Evolutionary conservation across 176 grass and related monocot species (phyloP).

Genomic region (Musa acuminata): DNA sequence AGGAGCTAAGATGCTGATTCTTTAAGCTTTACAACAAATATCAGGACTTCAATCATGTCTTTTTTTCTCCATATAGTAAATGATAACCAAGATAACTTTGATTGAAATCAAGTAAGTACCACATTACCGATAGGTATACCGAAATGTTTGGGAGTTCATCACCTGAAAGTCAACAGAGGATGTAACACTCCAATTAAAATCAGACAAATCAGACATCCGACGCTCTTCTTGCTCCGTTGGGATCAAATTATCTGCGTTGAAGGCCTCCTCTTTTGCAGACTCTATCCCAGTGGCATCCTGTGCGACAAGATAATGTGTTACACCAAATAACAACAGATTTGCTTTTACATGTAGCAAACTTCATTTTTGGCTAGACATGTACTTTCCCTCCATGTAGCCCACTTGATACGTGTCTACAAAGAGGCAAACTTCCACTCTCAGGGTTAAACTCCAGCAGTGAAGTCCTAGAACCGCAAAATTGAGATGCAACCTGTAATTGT

Average conservation of each 20-base stretch:
- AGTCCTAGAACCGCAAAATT: neutral
- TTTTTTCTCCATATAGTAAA: neutral
- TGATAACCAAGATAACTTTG: neutral
- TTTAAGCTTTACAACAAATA: neutral
- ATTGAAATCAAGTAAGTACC: neutral
- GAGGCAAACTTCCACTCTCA: slow-evolving; percentile 21
- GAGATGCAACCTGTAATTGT: slow-evolving; percentile 14
- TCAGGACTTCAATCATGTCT: neutral
- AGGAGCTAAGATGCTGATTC: neutral
- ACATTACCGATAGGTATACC: neutral
- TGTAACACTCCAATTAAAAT: slow-evolving; percentile 81
- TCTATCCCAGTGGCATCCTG: slow-evolving; percentile 24
- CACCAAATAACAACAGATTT: neutral
- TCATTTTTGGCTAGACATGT: neutral
- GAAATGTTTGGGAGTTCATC: neutral
- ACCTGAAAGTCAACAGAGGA: slow-evolving; percentile 72
- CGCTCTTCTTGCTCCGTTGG: slow-evolving; percentile 68
- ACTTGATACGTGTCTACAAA: slow-evolving; percentile 24
- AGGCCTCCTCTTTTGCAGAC: slow-evolving; percentile 22
- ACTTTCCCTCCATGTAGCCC: slow-evolving; percentile 3
- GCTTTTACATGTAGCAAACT: neutral
- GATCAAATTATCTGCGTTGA: slow-evolving; percentile 23
- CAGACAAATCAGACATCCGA: slow-evolving; percentile 80
- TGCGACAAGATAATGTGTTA: slow-evolving; percentile 6
- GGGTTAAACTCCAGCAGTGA: slow-evolving; percentile 10